Base-by-base conservation (phyloP, 306 rosid genomes). In the Cucumis melo region DNA sequence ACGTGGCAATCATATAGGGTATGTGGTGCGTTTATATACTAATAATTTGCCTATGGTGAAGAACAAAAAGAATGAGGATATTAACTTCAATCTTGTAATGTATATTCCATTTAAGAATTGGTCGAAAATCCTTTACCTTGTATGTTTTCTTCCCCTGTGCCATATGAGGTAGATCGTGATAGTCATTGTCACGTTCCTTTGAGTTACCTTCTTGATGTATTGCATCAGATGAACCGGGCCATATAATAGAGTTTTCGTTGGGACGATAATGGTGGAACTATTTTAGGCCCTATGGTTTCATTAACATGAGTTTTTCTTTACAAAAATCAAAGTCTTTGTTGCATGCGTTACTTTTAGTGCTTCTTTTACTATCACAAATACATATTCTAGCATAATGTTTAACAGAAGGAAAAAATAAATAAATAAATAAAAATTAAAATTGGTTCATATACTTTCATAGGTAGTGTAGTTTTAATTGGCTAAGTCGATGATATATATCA, bases 1-100 rank as follows among this genome's bases (percentile, higher is more conserved):
- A 84, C 75, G 90, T 87, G 67, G 88, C 90, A 19, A 80, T 82
- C 27, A 72, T 87, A 14, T 87, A 77, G 81, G 75, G 66, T 34
- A 74, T 20, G 17, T 44, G 34, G 73, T 66, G 53, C 73, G 29
- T 9, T 17, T 17, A 64, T 12, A 38, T 38, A 7, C 50, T 64
- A 16, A 19, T 64, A 16, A 38, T n/a, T n/a, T 11, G 27, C 27
- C 54, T 13, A 41, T 21, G 55, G 19, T 12, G n/a, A 67, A 41
- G 54, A 42, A 67, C 74, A 8, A 67, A 20, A 36, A 8, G 17
- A 65, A 63, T 1, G 21, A 3, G 46, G 70, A 32, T 3, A 6
- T 29, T 62, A 15, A 24, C 71, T 64, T 32, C 13, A 66, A 42
- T 66, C 32, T 66, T 6, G 53, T 66, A n/a, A 41, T 44, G 75